phyloP scores from a whole-genome alignment of 1,139 yeast genomes.

The Pichia inconspicua region DNA sequence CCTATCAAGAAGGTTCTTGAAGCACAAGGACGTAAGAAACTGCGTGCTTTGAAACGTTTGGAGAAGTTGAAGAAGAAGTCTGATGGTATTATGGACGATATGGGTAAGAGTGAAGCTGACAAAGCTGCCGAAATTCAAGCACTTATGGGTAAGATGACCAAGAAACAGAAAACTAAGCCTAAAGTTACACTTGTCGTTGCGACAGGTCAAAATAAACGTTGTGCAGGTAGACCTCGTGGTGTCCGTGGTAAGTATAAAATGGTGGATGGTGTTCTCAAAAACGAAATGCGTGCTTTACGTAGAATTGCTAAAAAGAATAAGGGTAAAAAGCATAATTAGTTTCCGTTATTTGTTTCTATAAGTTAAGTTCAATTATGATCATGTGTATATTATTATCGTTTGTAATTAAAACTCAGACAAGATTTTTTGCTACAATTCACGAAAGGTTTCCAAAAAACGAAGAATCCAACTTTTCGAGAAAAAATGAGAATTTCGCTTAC shows the following conservation, averaged over 20 bases:
- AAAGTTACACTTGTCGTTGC: slow-evolving; percentile 88
- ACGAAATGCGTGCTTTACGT: slow-evolving; percentile 87
- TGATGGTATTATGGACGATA: slow-evolving; percentile 83
- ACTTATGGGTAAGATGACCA: slow-evolving; percentile 69
- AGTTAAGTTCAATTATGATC: too few species aligned
- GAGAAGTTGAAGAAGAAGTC: slow-evolving; percentile 93
- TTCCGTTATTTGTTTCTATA: too few species aligned
- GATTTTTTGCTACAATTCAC: too few species aligned
- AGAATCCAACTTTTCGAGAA: too few species aligned
- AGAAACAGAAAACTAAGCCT: slow-evolving; percentile 70
- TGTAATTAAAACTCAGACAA: too few species aligned
- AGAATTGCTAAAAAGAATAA: slow-evolving; percentile 81
- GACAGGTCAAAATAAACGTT: slow-evolving; percentile 74
- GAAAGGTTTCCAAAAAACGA: too few species aligned
- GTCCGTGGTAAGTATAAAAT: slow-evolving; percentile 95
- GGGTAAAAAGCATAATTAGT: slow-evolving; percentile 26
- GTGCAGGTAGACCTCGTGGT: slow-evolving; percentile 95
- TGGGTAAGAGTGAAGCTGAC: slow-evolving; percentile 80
- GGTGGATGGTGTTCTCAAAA: slow-evolving; percentile 98
- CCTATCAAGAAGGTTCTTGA: slow-evolving; percentile 97
- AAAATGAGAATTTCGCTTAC: too few species aligned
- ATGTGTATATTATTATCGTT: too few species aligned
- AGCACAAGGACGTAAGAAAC: slow-evolving; percentile 94
- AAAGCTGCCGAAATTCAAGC: slow-evolving; percentile 89
- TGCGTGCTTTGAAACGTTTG: slow-evolving; percentile 82